A percentile compares a stretch with the other conserved stretches of the same genome.
Evolutionary conservation across 495 filamentous ascomycete species (phyloP).

Genomic region (Letharia columbiana): DNA sequence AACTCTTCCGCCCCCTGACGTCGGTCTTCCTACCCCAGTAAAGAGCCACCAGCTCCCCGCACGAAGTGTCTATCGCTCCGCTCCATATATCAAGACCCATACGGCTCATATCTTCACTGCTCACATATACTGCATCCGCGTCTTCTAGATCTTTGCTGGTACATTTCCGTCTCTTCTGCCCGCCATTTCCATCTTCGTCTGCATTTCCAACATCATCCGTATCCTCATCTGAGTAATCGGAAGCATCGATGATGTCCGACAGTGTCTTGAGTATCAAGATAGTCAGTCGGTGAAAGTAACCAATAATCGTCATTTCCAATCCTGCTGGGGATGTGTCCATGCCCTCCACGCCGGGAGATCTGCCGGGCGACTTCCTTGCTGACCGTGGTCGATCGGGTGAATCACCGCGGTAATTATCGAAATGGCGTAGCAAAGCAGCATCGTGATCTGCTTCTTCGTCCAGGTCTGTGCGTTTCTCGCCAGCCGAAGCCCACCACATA

Average conservation of each 20-base stretch:
- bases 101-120: slow-evolving; percentile 59
- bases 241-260: slow-evolving; percentile 56
- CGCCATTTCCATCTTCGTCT: slow-evolving; percentile 34
- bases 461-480: slow-evolving; percentile 58
- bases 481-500: slow-evolving; percentile 98
- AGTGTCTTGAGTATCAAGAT: slow-evolving; percentile 59
- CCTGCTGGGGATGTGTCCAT: slow-evolving; percentile 8
- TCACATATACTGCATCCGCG: slow-evolving; percentile 44
- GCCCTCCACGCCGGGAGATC: slow-evolving; percentile 26
- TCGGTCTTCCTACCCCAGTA: slow-evolving; percentile 66
- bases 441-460: slow-evolving; percentile 34
- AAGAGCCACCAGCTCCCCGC: slow-evolving; percentile 50
- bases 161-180: slow-evolving; percentile 11
- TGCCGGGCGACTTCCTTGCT: slow-evolving; percentile 24
- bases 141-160: neutral
- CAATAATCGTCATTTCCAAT: slow-evolving; percentile 68
- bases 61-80: slow-evolving; percentile 64
- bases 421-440: slow-evolving; percentile 24
- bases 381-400: slow-evolving; percentile 17
- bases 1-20: slow-evolving; percentile 62
- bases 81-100: slow-evolving; percentile 91
- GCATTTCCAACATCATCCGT: slow-evolving; percentile 32
- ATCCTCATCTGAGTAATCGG: slow-evolving; percentile 31
- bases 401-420: slow-evolving; percentile 36
- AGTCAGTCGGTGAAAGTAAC: slow-evolving; percentile 87